Evolutionary conservation across 345 rosid genomes (phyloP).

Genomic region (Trapa incisa): DNA sequence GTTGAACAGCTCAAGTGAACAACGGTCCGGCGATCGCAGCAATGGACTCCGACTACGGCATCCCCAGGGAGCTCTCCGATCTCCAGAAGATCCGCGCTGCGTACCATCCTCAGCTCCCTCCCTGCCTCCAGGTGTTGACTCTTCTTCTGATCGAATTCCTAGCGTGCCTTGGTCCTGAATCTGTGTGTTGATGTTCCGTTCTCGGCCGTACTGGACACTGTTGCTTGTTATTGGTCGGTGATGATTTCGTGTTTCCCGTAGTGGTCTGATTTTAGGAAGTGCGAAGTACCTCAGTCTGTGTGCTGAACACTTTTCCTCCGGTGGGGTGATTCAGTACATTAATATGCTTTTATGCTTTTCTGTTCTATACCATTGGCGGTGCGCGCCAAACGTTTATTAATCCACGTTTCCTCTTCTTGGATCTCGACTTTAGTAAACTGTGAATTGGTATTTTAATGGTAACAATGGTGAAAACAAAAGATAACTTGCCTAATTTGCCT

Average conservation of each 20-base stretch:
- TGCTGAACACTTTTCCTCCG: neutral
- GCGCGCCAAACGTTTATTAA: neutral
- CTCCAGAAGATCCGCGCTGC: conserved; percentile 77
- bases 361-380: neutral
- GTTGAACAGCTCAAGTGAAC: neutral
- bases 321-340: neutral
- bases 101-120: conserved; percentile 79
- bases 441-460: neutral
- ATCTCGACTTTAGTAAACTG: neutral
- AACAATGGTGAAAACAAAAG: no score
- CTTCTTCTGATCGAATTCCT: neutral
- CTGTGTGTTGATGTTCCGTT: no score
- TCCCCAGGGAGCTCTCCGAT: conserved; percentile 80
- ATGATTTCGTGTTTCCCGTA: no score
- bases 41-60: conserved; percentile 96
- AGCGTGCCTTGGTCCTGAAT: neutral
- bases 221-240: no score
- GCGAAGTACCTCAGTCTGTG: neutral
- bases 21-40: neutral
- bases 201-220: no score
- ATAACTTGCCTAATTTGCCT: neutral
- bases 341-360: neutral
- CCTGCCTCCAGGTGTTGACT: conserved; percentile 68
- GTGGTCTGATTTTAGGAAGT: neutral
- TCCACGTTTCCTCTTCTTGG: neutral